Conservation (phyloP, 1,284 basidiomycete genomes). For the Fomitopsis betulina region DNA sequence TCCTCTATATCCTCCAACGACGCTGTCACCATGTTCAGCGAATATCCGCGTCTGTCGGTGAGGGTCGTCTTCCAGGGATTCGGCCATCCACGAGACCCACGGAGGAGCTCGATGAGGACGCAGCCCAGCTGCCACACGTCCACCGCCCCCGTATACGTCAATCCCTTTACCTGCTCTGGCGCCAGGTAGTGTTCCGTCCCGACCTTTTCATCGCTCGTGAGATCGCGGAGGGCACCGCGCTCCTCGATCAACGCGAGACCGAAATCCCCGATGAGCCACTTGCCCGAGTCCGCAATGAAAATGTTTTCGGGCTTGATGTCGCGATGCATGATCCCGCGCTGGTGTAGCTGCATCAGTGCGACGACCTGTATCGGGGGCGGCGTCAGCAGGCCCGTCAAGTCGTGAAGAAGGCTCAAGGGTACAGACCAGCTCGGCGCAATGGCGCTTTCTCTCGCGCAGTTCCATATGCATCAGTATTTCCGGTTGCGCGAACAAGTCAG, state of each 20-base stretch:
- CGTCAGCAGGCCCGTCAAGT: not conserved
- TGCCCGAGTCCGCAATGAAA: slow-evolving; percentile 54
- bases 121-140: not conserved
- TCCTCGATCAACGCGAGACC: slow-evolving; percentile 7
- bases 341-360: slow-evolving; percentile 11
- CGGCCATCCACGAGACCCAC: no score
- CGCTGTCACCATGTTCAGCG: not conserved
- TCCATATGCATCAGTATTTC: not conserved
- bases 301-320: slow-evolving; percentile 66
- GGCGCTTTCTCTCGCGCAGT: slow-evolving; percentile 7
- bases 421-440: slow-evolving; percentile 16
- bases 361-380: slow-evolving; percentile 8
- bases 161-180: not conserved
- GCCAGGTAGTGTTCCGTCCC: not conserved
- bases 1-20: no score
- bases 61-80: no score
- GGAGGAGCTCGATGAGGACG: not conserved
- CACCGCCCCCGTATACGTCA: not conserved
- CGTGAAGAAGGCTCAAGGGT: not conserved
- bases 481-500: not conserved
- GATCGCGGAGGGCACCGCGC: not conserved
- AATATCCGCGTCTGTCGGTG: not conserved
- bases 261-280: slow-evolving; percentile 47
- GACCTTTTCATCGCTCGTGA: not conserved
- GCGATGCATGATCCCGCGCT: slow-evolving; percentile 19